Evolutionary conservation across 1,284 basidiomycete species (phyloP).

Genomic region (Coniferiporia weirii): DNA sequence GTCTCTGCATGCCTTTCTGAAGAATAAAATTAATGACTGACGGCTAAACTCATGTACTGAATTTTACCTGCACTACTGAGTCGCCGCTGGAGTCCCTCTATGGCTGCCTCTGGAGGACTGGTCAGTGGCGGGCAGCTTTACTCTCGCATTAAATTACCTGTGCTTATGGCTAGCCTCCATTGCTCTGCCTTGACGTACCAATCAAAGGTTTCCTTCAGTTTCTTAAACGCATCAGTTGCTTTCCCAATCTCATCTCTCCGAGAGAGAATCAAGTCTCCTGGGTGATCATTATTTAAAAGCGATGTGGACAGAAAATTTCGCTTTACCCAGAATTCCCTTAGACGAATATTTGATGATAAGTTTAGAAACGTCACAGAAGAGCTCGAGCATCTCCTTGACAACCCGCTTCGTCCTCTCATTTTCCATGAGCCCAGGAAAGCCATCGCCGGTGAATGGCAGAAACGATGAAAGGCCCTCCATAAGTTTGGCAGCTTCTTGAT

Average conservation of each 20-base stretch:
- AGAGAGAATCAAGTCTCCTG: background rate
- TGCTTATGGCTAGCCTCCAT: background rate
- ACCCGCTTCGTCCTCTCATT: background rate
- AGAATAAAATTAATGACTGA: background rate
- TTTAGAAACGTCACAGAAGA: background rate
- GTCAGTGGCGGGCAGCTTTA: too few relatives aligned
- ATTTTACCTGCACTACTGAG: background rate
- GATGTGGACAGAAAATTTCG: too few relatives aligned
- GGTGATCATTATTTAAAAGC: background rate
- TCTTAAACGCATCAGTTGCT: background rate
- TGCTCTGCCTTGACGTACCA: constrained; percentile 1
- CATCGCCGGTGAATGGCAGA: background rate
- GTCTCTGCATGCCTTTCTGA: too few relatives aligned
- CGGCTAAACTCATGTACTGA: background rate
- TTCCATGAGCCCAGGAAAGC: background rate
- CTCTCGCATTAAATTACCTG: background rate
- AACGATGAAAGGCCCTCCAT: background rate
- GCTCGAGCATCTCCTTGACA: background rate
- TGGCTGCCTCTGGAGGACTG: too few relatives aligned
- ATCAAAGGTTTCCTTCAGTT: background rate
- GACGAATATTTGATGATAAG: background rate
- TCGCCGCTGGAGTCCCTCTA: too few relatives aligned
- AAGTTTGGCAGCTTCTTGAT: background rate
- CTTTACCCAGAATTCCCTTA: background rate
- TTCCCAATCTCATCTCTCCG: background rate